Percentiles rank a stretch among this genome's conserved stretches.
phyloP scores from a whole-genome alignment of 169 alveolate genomes.

The Plasmodium chabaudi region DNA sequence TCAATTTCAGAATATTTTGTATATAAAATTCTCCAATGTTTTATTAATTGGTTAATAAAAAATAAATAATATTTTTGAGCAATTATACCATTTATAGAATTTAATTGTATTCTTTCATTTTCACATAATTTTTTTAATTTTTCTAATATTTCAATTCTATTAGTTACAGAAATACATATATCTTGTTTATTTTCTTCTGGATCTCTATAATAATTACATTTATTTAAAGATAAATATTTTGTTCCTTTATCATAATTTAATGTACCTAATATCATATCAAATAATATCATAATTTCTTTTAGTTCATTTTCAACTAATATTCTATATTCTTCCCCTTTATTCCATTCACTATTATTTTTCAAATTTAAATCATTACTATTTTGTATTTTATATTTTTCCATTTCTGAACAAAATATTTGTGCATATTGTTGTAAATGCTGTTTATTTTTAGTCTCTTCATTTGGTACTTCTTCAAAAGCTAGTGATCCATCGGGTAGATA shows the following conservation, averaged over 20 bases:
- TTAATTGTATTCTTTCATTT: constrained; percentile 22
- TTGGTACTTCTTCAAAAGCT: constrained; percentile 65
- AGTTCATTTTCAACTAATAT: constrained; percentile 42
- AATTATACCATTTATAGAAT: constrained; percentile 61
- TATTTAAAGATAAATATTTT: constrained; percentile 47
- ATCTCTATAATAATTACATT: constrained; percentile 51
- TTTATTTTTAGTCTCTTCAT: constrained; percentile 52
- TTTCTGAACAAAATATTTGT: constrained; percentile 37
- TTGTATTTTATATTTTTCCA: background rate
- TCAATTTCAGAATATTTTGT: constrained; percentile 54
- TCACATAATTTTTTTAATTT: constrained; percentile 42
- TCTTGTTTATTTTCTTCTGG: constrained; percentile 59
- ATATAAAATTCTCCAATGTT: constrained; percentile 63
- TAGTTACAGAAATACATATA: constrained; percentile 42
- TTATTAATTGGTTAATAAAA: constrained; percentile 49
- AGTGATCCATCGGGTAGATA: constrained; percentile 80
- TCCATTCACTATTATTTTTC: constrained; percentile 65
- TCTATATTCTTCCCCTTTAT: constrained; percentile 60
- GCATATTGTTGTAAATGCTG: constrained; percentile 71
- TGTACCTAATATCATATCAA: constrained; percentile 66
- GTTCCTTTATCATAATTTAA: constrained; percentile 67
- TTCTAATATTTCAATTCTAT: constrained; percentile 38
- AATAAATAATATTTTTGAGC: constrained; percentile 67
- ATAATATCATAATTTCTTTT: constrained; percentile 69
- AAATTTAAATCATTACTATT: background rate